Conservation (phyloP, 2,329 filamentous ascomycete genomes). For the Lachnellula arida region DNA sequence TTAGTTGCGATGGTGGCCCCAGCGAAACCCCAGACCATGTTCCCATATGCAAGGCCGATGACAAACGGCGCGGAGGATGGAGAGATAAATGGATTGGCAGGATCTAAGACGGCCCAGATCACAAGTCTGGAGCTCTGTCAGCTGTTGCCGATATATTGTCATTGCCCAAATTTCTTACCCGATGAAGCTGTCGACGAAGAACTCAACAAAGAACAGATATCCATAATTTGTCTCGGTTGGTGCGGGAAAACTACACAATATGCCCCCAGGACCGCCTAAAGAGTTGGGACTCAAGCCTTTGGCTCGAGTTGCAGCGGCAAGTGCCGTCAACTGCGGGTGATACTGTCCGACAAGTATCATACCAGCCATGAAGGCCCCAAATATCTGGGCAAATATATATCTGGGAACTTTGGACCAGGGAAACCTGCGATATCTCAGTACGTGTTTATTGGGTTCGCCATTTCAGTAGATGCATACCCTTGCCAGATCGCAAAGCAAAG, state of each 20-base stretch:
- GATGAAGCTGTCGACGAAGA: conserved; percentile 54
- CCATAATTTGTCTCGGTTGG: conserved; percentile 48
- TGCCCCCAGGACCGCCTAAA: conserved; percentile 47
- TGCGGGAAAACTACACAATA: conserved; percentile 51
- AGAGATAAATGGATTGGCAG: conserved; percentile 52
- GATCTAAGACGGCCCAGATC: conserved; percentile 54
- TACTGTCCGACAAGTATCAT: conserved; percentile 53
- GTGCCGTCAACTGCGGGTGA: conserved; percentile 44
- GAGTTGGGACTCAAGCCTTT: conserved; percentile 37
- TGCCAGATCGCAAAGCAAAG: conserved; percentile 46
- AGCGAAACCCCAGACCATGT: conserved; percentile 49
- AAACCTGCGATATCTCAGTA: conserved; percentile 33
- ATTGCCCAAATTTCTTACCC: conserved; percentile 17
- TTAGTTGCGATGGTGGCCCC: conserved; percentile 52
- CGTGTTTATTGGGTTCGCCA: too few species aligned
- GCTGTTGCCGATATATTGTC: not conserved
- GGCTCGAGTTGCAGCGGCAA: conserved; percentile 29
- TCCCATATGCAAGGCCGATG: conserved; percentile 49
- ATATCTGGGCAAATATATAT: conserved; percentile 53
- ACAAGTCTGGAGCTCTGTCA: conserved; percentile 36
- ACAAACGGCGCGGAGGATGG: conserved; percentile 45
- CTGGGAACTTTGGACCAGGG: conserved; percentile 53
- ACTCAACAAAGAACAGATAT: conserved; percentile 54
- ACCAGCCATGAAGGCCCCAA: conserved; percentile 52
- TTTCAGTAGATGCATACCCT: too few species aligned